Evolutionary conservation across 768 basidiomycete genomes (phyloP).

Genomic region (Porpolomopsis calyptriformis): DNA sequence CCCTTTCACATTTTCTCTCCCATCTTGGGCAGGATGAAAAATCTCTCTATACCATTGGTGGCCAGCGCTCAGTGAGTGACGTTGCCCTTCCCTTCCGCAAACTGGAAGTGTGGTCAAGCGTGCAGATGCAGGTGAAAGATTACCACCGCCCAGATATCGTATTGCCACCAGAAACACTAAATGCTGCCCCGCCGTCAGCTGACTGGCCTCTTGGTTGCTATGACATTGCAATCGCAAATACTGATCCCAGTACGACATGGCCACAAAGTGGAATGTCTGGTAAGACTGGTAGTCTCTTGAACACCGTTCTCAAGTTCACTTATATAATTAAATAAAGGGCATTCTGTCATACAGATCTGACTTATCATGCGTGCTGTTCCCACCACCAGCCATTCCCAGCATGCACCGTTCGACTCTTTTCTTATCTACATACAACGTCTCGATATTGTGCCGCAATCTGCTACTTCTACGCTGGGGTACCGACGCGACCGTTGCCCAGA

Average conservation of each 20-base stretch:
- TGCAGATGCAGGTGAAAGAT: constrained; percentile 16
- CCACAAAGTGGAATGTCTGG: constrained; percentile 14
- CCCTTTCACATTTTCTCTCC: constrained; percentile 16
- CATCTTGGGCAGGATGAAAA: not conserved
- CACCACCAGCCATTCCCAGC: not conserved
- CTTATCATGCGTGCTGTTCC: constrained; percentile 3
- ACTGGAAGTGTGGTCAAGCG: constrained; percentile 20
- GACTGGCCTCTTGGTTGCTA: constrained; percentile 15
- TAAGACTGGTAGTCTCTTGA: constrained; percentile 5
- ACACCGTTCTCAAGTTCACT: not conserved
- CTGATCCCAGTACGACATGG: constrained; percentile 9
- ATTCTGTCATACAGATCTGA: constrained; percentile 1
- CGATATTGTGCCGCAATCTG: constrained; percentile 8
- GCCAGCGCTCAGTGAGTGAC: not conserved
- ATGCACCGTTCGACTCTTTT: not conserved
- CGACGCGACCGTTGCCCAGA: constrained; percentile 5
- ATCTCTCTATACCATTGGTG: constrained; percentile 4
- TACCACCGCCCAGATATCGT: constrained; percentile 15
- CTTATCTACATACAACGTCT: constrained; percentile 4
- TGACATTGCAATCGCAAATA: constrained; percentile 15
- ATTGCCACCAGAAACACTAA: constrained; percentile 15
- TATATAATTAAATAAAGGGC: not conserved
- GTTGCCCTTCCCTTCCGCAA: constrained; percentile 12
- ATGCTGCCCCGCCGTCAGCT: constrained; percentile 12
- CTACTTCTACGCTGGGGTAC: not conserved